A percentile compares a stretch with the other conserved stretches of the same genome.
Evolutionary conservation across 495 filamentous ascomycete genomes (phyloP).

Genomic region (Aspergillus mulundensis): DNA sequence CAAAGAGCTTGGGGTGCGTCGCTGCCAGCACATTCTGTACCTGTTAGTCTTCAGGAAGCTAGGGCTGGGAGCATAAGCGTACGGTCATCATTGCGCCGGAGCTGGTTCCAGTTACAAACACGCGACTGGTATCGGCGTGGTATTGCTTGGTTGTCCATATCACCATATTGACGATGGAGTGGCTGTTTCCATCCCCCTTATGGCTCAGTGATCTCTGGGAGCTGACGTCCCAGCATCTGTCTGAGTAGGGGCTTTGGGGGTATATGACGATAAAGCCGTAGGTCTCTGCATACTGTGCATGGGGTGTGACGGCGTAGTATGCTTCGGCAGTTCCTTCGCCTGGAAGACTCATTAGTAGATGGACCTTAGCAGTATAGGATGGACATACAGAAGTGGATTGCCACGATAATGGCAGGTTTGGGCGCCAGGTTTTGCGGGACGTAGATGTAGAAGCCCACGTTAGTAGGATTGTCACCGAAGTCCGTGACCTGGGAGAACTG

Average conservation of each 20-base stretch:
- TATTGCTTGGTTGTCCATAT: constrained; percentile 46
- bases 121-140: constrained; percentile 41
- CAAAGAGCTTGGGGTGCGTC: constrained; percentile 55
- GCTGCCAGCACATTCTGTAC: constrained; percentile 50
- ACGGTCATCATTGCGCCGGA: constrained; percentile 57
- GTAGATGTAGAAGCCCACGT: constrained; percentile 49
- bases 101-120: constrained; percentile 50
- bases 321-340: constrained; percentile 49
- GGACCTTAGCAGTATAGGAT: too few relatives aligned
- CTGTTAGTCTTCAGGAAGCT: neutral
- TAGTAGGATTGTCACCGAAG: constrained; percentile 39
- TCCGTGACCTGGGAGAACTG: constrained; percentile 20
- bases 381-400: constrained; percentile 42
- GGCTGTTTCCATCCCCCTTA: constrained; percentile 55
- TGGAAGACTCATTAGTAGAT: neutral
- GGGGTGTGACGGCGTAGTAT: constrained; percentile 46
- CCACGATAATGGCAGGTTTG: constrained; percentile 51
- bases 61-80: neutral
- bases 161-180: constrained; percentile 61
- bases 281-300: constrained; percentile 44
- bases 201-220: constrained; percentile 50
- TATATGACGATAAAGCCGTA: constrained; percentile 58
- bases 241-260: constrained; percentile 44
- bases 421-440: constrained; percentile 49
- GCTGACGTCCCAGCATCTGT: constrained; percentile 59